Base-by-base conservation (phyloP, 2,329 filamentous ascomycete genomes). In the Talaromyces atroroseus region DNA sequence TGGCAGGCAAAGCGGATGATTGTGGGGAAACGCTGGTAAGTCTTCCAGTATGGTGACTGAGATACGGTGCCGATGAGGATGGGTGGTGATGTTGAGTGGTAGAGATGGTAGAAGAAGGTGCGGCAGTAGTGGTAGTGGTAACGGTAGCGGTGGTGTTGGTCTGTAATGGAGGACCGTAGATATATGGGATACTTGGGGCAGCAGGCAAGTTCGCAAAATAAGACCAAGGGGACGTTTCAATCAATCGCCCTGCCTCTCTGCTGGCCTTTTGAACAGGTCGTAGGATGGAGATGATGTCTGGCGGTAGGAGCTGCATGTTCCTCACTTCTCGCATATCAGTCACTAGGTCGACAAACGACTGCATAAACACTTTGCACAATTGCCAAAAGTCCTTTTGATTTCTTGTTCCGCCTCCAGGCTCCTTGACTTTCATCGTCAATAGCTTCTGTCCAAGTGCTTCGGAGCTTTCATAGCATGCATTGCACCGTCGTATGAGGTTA, bases 221-320 rank as follows among this genome's bases (percentile, higher is more conserved):
- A 32, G 81, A 80, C 81, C 84, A 85, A 8, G 83, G 82, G 12
- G 83, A 86, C 49, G 78, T 77, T 64, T 83, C 81, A 61, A 95
- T 94, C 49, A 87, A 76, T 54, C 84, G 82, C 58, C 82, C 87
- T 12, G 89, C 89, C 66, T 95, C 89, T 68, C 92, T 91, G 67
- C 94, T 86, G 58, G 84, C 85, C 63, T 85, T 86, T 67, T 96
- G 92, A 47, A 96, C 83, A 2, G 90, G 90, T 58, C 87, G 84
- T 63, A 96, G 82, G 54, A 89, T 81, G 24, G 82, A 75, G 66
- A 89, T 85, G 46, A 91, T 86, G 61, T 95, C 89, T 24, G 81
- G 75, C 49, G 80, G 80, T 32, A 82, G 68, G 34, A 81, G 69
- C 36, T 78, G 75, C 66, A 80, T 74, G 54, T 68, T 72, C 60